Percentiles rank a stretch among this genome's conserved stretches.
Conservation (phyloP, 257 asterid genomes). For the Primulina tabacum region DNA sequence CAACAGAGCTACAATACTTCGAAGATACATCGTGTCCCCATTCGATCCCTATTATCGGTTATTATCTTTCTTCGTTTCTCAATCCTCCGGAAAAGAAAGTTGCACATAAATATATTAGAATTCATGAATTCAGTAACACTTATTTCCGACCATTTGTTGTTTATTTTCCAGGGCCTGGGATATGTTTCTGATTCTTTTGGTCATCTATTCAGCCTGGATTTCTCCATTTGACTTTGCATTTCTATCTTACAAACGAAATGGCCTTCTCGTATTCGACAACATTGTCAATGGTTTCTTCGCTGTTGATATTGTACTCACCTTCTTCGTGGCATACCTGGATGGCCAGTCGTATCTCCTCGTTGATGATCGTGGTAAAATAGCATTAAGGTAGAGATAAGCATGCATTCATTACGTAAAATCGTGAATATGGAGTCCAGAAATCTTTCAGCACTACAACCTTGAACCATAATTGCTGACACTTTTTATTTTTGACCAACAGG, state of each 20-base stretch:
- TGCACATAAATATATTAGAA: not conserved
- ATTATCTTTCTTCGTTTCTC: slow-evolving; percentile 7
- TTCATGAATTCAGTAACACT: slow-evolving; percentile 11
- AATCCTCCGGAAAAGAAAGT: slow-evolving; percentile 22
- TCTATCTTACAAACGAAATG: slow-evolving; percentile 57
- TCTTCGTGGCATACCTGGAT: slow-evolving; percentile 83
- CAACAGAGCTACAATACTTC: slow-evolving; percentile 56
- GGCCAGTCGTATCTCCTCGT: slow-evolving; percentile 63
- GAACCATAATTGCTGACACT: not conserved
- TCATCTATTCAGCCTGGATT: slow-evolving; percentile 85
- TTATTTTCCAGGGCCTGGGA: slow-evolving; percentile 81
- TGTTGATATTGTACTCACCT: slow-evolving; percentile 72
- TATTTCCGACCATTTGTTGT: not conserved
- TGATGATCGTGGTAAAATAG: slow-evolving; percentile 63
- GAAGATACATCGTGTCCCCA: slow-evolving; percentile 57
- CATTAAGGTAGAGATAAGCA: slow-evolving; percentile 48
- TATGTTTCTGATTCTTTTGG: slow-evolving; percentile 68
- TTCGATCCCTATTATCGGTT: slow-evolving; percentile 68
- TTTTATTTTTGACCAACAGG: slow-evolving; percentile 40
- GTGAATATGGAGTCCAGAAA: not conserved
- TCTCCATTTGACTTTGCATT: slow-evolving; percentile 89
- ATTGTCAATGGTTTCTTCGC: slow-evolving; percentile 73
- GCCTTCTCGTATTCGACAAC: slow-evolving; percentile 61
- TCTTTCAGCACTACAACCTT: not conserved
- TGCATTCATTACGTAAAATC: not conserved